Conservation (phyloP, 2,329 filamentous ascomycete genomes). For the Graphilbum ipis-grandicollis region DNA sequence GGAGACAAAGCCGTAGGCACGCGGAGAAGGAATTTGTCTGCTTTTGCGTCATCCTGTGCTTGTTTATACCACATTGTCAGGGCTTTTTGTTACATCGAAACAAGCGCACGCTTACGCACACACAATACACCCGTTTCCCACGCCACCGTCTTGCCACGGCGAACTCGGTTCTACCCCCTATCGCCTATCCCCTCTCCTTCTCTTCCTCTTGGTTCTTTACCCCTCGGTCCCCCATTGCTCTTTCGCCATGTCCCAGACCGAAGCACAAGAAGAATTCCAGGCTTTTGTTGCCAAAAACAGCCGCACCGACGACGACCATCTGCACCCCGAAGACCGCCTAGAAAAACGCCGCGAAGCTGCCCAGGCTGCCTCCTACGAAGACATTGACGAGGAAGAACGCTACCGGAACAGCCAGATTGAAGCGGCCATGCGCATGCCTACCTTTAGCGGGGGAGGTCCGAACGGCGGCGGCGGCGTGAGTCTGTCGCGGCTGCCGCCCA, state of each 20-base stretch:
- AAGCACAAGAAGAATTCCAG: constrained; percentile 50
- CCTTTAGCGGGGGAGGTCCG: constrained; percentile 28
- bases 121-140: no score
- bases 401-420: constrained; percentile 39
- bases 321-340: constrained; percentile 44
- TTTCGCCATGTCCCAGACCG: constrained; percentile 30
- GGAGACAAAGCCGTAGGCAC: no score
- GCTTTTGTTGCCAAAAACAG: constrained; percentile 40
- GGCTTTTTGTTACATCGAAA: no score
- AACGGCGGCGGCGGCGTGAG: constrained; percentile 19
- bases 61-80: no score
- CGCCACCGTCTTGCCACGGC: no score
- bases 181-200: neutral
- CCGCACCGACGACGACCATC: constrained; percentile 17
- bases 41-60: no score
- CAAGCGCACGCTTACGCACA: neutral
- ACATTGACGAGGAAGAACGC: constrained; percentile 37
- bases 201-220: neutral
- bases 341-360: constrained; percentile 14
- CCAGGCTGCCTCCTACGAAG: constrained; percentile 22
- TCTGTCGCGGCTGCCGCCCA: constrained; percentile 40
- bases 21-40: no score
- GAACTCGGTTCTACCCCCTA: no score
- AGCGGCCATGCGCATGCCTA: constrained; percentile 47
- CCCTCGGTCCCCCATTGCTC: constrained; percentile 1